phyloP scores from a whole-genome alignment of 1,139 yeast genomes.

The Yamadazyma spencermartinsiae region DNA sequence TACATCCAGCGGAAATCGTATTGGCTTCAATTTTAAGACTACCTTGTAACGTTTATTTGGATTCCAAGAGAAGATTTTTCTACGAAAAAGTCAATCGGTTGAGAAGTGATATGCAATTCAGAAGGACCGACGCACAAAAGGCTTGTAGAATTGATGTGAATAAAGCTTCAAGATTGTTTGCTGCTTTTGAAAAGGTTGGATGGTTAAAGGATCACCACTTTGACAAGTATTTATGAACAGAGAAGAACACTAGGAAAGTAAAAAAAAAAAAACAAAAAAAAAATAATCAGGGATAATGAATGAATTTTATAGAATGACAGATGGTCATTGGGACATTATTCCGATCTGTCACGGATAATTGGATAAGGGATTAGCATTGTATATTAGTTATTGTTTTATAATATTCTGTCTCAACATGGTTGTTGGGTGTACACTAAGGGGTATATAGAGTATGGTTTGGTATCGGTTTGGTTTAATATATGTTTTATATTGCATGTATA shows the following conservation, averaged over 20 bases:
- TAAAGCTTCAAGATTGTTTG: conserved; percentile 89
- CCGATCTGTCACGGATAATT: neutral
- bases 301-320: neutral
- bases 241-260: neutral
- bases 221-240: conserved; percentile 38
- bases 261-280: neutral
- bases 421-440: conserved; percentile 1
- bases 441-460: conserved; percentile 2
- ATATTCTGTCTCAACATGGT: neutral
- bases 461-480: neutral
- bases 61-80: conserved; percentile 87
- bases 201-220: conserved; percentile 87
- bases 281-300: neutral
- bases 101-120: conserved; percentile 75
- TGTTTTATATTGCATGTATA: neutral
- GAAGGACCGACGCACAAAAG: conserved; percentile 97
- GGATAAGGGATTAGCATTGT: conserved; percentile 1
- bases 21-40: conserved; percentile 87
- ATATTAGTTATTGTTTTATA: neutral
- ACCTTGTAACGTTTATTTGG: conserved; percentile 85
- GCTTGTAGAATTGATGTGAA: conserved; percentile 97
- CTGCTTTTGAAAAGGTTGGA: conserved; percentile 92
- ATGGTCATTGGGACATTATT: neutral
- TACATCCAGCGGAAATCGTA: conserved; percentile 91
- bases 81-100: conserved; percentile 82